These are phyloP conservation scores for Crassisporium funariophilum DNA, from an alignment of 768 basidiomycete genomes.

Conservation along the genomic window DNA sequence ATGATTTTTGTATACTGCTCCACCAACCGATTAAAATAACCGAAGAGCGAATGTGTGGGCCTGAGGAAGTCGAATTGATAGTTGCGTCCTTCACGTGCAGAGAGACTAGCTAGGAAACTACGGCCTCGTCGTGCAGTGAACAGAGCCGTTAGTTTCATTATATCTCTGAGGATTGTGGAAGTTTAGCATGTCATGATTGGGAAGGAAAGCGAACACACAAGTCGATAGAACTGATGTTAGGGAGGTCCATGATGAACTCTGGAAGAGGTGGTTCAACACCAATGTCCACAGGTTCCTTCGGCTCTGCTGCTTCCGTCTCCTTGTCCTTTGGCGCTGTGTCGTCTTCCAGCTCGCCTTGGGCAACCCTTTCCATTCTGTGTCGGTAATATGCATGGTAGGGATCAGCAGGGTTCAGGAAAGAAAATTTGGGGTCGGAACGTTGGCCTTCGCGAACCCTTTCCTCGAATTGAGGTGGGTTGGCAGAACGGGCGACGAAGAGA, in stretches of 20 bases:
- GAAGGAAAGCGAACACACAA: slow-evolving; percentile 46
- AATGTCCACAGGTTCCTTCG: slow-evolving; percentile 57
- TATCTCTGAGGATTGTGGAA: slow-evolving; percentile 61
- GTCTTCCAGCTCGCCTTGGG: slow-evolving; percentile 73
- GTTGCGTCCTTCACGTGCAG: slow-evolving; percentile 88
- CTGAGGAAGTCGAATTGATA: slow-evolving; percentile 98
- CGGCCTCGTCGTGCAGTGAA: slow-evolving; percentile 93
- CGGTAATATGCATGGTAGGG: slow-evolving; percentile 99
- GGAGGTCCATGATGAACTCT: slow-evolving; percentile 85
- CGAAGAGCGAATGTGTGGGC: slow-evolving; percentile 94
- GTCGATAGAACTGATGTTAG: slow-evolving; percentile 86
- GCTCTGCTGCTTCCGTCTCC: slow-evolving; percentile 29
- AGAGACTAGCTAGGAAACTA: slow-evolving; percentile 81
- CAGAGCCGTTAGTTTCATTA: slow-evolving; percentile 93
- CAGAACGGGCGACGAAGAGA: slow-evolving; percentile 87
- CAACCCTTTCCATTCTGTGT: slow-evolving; percentile 83
- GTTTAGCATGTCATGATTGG: slow-evolving; percentile 1
- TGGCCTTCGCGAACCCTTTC: slow-evolving; percentile 97
- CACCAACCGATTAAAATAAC: slow-evolving; percentile 95
- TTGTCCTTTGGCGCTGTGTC: slow-evolving; percentile 54
- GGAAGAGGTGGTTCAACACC: slow-evolving; percentile 77
- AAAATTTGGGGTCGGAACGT: slow-evolving; percentile 96
- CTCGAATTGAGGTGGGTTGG: slow-evolving; percentile 90
- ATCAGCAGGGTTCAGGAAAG: slow-evolving; percentile 95
- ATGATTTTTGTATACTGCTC: slow-evolving; percentile 94